Conservation (phyloP, 1,284 basidiomycete species). For the Ganoderma lucidum region DNA sequence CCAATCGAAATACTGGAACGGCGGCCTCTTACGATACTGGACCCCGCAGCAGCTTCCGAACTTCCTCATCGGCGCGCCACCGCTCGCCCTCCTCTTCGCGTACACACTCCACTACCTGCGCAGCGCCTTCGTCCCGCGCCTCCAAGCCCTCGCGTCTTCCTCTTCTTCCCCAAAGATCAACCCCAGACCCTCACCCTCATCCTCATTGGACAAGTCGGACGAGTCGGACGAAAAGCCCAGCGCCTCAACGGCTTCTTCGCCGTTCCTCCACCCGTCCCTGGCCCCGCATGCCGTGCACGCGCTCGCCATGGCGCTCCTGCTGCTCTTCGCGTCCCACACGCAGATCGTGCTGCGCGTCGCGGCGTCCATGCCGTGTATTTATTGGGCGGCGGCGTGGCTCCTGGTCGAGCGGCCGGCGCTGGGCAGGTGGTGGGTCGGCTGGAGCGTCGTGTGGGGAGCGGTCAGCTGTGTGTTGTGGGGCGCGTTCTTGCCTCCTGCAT, state of each 20-base stretch:
- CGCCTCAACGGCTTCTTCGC: slow-evolving; percentile 28
- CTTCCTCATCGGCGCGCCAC: slow-evolving; percentile 82
- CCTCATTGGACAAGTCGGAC: not conserved
- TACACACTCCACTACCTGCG: slow-evolving; percentile 50
- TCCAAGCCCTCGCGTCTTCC: slow-evolving; percentile 29
- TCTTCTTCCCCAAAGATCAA: slow-evolving; percentile 15
- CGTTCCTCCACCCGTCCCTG: slow-evolving; percentile 47
- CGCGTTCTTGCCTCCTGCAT: slow-evolving; percentile 92
- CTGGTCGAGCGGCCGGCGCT: slow-evolving; percentile 54
- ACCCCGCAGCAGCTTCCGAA: slow-evolving; percentile 85
- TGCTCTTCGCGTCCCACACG: slow-evolving; percentile 86
- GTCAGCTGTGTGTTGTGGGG: slow-evolving; percentile 84
- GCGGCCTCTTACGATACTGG: slow-evolving; percentile 91
- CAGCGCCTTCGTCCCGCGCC: slow-evolving; percentile 28
- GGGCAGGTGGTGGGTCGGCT: slow-evolving; percentile 69
- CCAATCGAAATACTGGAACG: slow-evolving; percentile 89
- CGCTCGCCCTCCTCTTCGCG: slow-evolving; percentile 61
- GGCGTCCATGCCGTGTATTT: slow-evolving; percentile 81
- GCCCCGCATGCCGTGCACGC: slow-evolving; percentile 79
- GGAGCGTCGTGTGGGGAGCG: slow-evolving; percentile 81
- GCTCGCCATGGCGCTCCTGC: slow-evolving; percentile 61
- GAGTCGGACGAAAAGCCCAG: not conserved
- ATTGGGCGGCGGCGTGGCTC: slow-evolving; percentile 85
- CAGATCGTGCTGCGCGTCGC: slow-evolving; percentile 90
- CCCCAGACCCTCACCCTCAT: slow-evolving; percentile 6